These are phyloP conservation scores for Alnus rubra DNA, from an alignment of 306 rosid species.

Conservation along the genomic window DNA sequence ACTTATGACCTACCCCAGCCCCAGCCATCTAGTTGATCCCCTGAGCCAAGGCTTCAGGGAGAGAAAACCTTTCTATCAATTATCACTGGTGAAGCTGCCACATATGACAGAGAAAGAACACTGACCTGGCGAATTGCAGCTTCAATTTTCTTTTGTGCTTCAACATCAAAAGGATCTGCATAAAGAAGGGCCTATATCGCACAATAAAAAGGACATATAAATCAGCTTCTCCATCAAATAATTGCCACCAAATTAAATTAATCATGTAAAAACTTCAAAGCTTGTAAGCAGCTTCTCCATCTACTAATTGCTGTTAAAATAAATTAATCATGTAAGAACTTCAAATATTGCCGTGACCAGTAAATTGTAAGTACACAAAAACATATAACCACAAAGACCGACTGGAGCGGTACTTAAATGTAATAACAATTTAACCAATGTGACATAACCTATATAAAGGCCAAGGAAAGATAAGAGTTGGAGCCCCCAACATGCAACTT, in stretches of 20 bases:
- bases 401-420: conserved; percentile 7
- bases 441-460: conserved; percentile 8
- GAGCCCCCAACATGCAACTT: conserved; percentile 30
- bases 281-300: not conserved
- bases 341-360: not conserved
- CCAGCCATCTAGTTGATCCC: not conserved
- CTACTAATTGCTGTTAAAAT: not conserved
- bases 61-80: not conserved
- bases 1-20: not conserved
- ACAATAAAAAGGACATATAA: conserved; percentile 9
- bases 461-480: conserved; percentile 14
- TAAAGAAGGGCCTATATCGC: conserved; percentile 75
- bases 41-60: not conserved
- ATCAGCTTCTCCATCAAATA: not conserved
- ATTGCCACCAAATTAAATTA: not conserved
- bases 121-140: conserved; percentile 94
- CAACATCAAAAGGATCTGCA: conserved; percentile 98
- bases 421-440: not conserved
- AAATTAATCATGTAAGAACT: not conserved
- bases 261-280: not conserved
- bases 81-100: not conserved
- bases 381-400: not conserved
- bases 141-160: conserved; percentile 96
- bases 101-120: not conserved
- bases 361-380: not conserved